Conservation (phyloP, 2,329 filamentous ascomycete genomes). For the Neopestalotiopsis rosae region DNA sequence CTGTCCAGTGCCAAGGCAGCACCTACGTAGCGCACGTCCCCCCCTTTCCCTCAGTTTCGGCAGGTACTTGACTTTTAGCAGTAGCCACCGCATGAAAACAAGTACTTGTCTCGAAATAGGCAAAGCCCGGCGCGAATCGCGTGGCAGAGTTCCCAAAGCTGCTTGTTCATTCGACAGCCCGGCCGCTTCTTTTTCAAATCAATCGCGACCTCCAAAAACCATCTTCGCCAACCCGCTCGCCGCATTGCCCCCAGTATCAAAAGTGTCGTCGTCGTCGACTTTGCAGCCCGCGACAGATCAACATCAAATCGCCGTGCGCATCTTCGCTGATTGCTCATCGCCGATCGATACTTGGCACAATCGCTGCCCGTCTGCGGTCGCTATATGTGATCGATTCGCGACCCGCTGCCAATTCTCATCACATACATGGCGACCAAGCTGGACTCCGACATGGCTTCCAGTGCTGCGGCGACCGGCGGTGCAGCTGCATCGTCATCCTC, state of each 20-base stretch:
- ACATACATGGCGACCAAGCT: conserved; percentile 35
- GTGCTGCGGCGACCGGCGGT: conserved; percentile 27
- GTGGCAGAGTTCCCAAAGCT: not conserved
- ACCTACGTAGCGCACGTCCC: not conserved
- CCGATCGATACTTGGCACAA: conserved; percentile 6
- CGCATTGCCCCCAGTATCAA: conserved; percentile 1
- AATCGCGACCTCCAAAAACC: conserved; percentile 4
- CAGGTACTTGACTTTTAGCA: not conserved
- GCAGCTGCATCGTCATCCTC: conserved; percentile 27
- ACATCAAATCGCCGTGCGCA: not conserved
- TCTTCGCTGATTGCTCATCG: not conserved
- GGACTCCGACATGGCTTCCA: conserved; percentile 31
- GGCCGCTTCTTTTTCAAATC: conserved; percentile 15
- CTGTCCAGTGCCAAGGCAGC: not conserved
- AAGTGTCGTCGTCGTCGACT: conserved; percentile 1
- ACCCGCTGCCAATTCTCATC: conserved; percentile 14
- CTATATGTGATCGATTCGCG: conserved; percentile 26
- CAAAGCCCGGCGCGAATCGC: conserved; percentile 13
- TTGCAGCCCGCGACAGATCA: not conserved
- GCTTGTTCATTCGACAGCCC: conserved; percentile 16
- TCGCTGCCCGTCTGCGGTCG: not conserved
- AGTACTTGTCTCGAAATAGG: conserved; percentile 9
- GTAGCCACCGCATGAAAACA: not conserved
- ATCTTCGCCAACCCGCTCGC: not conserved
- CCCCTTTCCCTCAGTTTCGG: not conserved